phyloP scores from a whole-genome alignment of 192 early-diverging fungal species.

The Dimargaris xerosporica region DNA sequence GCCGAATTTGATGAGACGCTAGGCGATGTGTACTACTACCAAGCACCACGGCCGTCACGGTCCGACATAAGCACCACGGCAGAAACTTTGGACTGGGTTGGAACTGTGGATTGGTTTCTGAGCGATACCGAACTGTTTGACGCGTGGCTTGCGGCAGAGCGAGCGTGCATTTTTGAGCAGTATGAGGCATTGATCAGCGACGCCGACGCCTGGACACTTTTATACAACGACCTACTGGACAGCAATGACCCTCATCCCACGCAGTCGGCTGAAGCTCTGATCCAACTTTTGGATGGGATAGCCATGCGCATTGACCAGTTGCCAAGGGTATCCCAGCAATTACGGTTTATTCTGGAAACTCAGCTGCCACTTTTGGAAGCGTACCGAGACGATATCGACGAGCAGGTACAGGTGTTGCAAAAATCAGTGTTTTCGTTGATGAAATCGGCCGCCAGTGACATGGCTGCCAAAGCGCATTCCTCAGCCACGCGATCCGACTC shows the following conservation, averaged over 20 bases:
- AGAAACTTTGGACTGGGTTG: no score
- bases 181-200: conserved; percentile 47
- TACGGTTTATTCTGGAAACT: conserved; percentile 40
- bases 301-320: conserved; percentile 42
- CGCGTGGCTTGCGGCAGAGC: conserved; percentile 55
- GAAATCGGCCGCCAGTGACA: neutral
- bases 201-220: conserved; percentile 41
- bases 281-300: conserved; percentile 43
- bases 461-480: conserved; percentile 1
- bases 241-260: conserved; percentile 41
- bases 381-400: conserved; percentile 32
- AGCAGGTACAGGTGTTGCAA: neutral
- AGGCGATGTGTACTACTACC: conserved; percentile 40
- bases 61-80: conserved; percentile 10
- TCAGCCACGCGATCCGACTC: neutral
- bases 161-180: conserved; percentile 36
- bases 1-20: conserved; percentile 51
- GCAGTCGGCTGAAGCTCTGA: conserved; percentile 38
- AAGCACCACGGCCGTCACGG: conserved; percentile 20
- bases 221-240: conserved; percentile 31
- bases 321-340: conserved; percentile 36
- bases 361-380: conserved; percentile 44
- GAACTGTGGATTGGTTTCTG: conserved; percentile 32
- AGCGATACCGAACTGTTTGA: conserved; percentile 38
- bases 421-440: neutral